Conservation (phyloP, 352 stramenopile genomes). For the Phytophthora cajani region DNA sequence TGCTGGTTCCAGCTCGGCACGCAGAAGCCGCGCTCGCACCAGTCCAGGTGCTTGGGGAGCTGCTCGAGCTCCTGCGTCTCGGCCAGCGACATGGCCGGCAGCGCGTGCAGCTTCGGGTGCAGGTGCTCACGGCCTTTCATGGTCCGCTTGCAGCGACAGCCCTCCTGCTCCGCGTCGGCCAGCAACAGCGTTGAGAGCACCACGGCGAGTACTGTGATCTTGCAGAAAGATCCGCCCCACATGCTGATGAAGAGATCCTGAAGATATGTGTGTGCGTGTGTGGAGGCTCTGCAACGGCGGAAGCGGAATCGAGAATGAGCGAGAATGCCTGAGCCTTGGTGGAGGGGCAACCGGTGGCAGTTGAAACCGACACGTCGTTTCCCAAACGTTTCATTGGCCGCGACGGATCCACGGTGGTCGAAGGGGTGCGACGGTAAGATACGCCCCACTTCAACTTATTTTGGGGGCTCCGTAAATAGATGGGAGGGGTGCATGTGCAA, state of each 20-base stretch:
- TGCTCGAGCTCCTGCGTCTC: conserved; percentile 44
- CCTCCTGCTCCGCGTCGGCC: conserved; percentile 14
- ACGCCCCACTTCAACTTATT: conserved; percentile 16
- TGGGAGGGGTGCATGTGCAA: background rate
- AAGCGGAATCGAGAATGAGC: conserved; percentile 36
- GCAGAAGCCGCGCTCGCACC: conserved; percentile 85
- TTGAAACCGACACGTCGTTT: conserved; percentile 25
- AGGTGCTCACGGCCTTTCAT: conserved; percentile 80
- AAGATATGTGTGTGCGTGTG: conserved; percentile 4
- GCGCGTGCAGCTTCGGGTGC: conserved; percentile 54
- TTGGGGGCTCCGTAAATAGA: background rate
- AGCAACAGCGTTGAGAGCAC: conserved; percentile 27
- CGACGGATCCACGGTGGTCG: conserved; percentile 11
- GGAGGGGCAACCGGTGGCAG: conserved; percentile 7
- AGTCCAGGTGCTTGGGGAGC: conserved; percentile 87
- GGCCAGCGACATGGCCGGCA: conserved; percentile 50
- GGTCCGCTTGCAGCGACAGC: conserved; percentile 68
- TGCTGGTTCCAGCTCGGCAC: conserved; percentile 89
- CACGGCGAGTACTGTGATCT: conserved; percentile 18
- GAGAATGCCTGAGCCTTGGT: background rate
- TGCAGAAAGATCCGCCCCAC: conserved; percentile 18
- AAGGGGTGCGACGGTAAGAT: conserved; percentile 30
- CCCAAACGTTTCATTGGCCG: conserved; percentile 32
- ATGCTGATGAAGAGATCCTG: conserved; percentile 8
- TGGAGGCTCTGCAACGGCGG: conserved; percentile 18